Conservation (phyloP, 371 early-diverging fungal genomes). For the Blakeslea trispora region DNA sequence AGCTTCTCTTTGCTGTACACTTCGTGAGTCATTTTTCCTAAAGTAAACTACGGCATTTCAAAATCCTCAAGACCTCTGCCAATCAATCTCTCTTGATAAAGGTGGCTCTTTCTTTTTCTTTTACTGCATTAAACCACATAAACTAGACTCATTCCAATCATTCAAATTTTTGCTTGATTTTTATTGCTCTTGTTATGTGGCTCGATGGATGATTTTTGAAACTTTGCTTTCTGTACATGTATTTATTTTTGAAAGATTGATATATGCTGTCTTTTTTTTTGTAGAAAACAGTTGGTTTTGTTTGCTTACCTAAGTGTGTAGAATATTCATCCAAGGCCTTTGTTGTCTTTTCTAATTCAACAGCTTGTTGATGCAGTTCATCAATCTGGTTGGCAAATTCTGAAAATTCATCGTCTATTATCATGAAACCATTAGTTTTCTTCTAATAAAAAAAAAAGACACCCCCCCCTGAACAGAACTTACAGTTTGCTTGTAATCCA, state of each 20-base stretch:
- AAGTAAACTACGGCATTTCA: background rate
- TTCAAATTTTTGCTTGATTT: too few relatives aligned
- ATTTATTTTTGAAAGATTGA: too few relatives aligned
- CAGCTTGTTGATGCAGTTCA: conserved; percentile 57
- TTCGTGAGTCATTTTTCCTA: conserved; percentile 12
- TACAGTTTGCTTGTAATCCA: conserved; percentile 58
- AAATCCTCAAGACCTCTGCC: background rate
- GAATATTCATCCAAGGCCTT: conserved; percentile 65
- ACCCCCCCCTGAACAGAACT: too few relatives aligned
- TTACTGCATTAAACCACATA: too few relatives aligned
- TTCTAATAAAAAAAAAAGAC: too few relatives aligned
- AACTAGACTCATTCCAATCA: too few relatives aligned
- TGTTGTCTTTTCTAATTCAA: conserved; percentile 58
- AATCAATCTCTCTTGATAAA: too few relatives aligned
- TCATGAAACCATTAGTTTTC: too few relatives aligned
- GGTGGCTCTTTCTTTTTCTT: too few relatives aligned
- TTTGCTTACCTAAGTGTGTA: conserved; percentile 54
- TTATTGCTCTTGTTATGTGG: too few relatives aligned
- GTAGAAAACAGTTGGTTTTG: background rate
- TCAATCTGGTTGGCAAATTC: conserved; percentile 59
- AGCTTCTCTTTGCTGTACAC: too few relatives aligned
- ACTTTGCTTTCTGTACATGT: conserved; percentile 18
- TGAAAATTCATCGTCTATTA: conserved; percentile 57
- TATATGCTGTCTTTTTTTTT: too few relatives aligned
- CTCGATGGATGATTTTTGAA: background rate